Base-by-base conservation (phyloP, 2,329 filamentous ascomycete genomes). In the Emericellopsis cladophorae region DNA sequence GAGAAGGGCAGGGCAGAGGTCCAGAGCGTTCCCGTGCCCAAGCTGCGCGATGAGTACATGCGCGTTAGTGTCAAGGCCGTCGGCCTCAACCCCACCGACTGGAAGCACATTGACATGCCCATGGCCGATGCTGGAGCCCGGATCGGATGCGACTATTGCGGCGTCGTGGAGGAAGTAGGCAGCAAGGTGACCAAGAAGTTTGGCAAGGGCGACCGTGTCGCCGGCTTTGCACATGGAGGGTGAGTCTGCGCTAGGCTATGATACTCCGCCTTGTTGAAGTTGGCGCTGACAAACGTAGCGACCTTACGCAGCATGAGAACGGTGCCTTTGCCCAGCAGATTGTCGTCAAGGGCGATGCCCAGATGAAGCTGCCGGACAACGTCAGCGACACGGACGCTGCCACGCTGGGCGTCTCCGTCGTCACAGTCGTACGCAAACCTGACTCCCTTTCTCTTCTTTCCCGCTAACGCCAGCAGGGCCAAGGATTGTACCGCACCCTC, bases 341-440 rank as follows among this genome's bases (percentile, higher is more conserved):
- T 21, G 43, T 56, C 0, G 62, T 49, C 41, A 64, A 64, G 44
- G 62, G 56, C 0, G 60, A 64, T 38, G 14, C 67, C 2, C 59
- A 62, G 39, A 55, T 68, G 42, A 62, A 61, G 45, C 60, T 67
- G 12, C 70, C 70, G 2, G 61, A 65, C 16, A 55, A 56, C 31
- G 24, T 72, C n/a, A 65, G 51, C 43, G 59, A 67, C 44, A 65
- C 65, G 43, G 59, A 74, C 42, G 70, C 66, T 0, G 59, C 68
- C 0, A 64, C 61, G 3, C 39, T 67, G 1, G 62, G 61, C 5
- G 52, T 68, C 1, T 61, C 59, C 2, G 45, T 65, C 16, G 54
- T 51, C 12, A 71, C 68, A 0, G 62, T 69, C n/a, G 44, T 45
- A 36, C 35, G 31, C 24, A 18, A 14, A 33, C 15, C 35, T n/a